phyloP scores from a whole-genome alignment of 148 eudicot species.

The Selenicereus undatus region DNA sequence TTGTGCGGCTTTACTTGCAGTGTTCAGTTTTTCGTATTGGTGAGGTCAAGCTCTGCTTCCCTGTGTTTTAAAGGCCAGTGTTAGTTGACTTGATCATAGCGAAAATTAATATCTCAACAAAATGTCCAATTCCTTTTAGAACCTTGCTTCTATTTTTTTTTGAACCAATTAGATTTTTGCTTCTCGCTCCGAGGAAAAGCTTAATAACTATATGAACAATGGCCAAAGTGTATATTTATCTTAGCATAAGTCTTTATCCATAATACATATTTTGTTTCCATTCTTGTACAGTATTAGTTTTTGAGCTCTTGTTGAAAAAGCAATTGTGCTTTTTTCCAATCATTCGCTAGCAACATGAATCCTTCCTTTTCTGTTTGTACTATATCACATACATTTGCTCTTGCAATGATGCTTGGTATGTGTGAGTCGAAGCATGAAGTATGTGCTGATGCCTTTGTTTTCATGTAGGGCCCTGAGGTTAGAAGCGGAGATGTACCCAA shows the following conservation, averaged over 20 bases:
- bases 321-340: slow-evolving; percentile 2
- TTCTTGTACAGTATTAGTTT: background rate
- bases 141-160: background rate
- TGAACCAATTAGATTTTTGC: background rate
- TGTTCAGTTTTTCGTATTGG: background rate
- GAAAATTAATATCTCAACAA: background rate
- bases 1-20: background rate
- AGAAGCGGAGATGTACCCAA: slow-evolving; percentile 97
- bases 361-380: background rate
- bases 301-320: background rate
- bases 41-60: background rate
- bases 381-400: background rate
- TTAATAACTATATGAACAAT: background rate
- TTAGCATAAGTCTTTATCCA: background rate
- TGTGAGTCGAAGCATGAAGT: background rate
- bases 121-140: background rate
- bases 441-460: slow-evolving; percentile 12
- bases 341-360: background rate
- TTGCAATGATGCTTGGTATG: slow-evolving; percentile 4
- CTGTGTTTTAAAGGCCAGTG: background rate
- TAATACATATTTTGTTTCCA: background rate
- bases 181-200: background rate
- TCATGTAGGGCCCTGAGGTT: slow-evolving; percentile 94
- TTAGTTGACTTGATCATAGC: no score
- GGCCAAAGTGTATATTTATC: background rate